Conservation (phyloP, 192 early-diverging fungal species). For the Helicostylum pulchrum region DNA sequence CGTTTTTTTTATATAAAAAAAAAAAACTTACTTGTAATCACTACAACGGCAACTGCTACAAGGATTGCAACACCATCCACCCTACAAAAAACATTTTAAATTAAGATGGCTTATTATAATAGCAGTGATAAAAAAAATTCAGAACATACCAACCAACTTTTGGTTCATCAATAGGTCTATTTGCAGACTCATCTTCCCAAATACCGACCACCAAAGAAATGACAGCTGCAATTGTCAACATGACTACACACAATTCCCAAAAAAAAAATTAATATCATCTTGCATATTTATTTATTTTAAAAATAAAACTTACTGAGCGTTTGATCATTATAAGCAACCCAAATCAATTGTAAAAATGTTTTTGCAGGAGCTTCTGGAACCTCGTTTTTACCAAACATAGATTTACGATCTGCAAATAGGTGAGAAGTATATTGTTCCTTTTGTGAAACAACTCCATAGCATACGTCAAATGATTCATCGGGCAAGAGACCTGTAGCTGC, state of each 20-base stretch:
- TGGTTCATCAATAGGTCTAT: conserved; percentile 64
- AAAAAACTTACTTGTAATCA: conserved; percentile 60
- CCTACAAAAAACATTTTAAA: conserved; percentile 15
- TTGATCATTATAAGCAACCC: conserved; percentile 65
- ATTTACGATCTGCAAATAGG: conserved; percentile 41
- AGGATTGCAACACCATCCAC: conserved; percentile 77
- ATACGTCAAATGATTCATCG: conserved; percentile 40
- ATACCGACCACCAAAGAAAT: conserved; percentile 83
- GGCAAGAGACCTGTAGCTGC: conserved; percentile 55
- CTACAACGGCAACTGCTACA: conserved; percentile 82
- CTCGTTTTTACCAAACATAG: conserved; percentile 47
- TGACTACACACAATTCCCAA: conserved; percentile 46
- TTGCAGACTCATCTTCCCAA: conserved; percentile 72
- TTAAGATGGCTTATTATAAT: no score
- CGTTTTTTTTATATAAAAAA: background rate
- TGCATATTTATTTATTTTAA: background rate
- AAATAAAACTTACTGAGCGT: conserved; percentile 51
- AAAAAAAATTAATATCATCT: background rate
- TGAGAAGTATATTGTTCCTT: background rate
- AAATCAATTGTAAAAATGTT: conserved; percentile 55
- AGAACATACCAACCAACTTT: conserved; percentile 71
- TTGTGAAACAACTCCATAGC: conserved; percentile 13
- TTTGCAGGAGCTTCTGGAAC: conserved; percentile 53
- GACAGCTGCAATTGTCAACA: conserved; percentile 80
- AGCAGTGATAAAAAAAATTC: background rate